These are phyloP conservation scores for Populus tremula DNA, from an alignment of 345 rosid species.

Conservation along the genomic window DNA sequence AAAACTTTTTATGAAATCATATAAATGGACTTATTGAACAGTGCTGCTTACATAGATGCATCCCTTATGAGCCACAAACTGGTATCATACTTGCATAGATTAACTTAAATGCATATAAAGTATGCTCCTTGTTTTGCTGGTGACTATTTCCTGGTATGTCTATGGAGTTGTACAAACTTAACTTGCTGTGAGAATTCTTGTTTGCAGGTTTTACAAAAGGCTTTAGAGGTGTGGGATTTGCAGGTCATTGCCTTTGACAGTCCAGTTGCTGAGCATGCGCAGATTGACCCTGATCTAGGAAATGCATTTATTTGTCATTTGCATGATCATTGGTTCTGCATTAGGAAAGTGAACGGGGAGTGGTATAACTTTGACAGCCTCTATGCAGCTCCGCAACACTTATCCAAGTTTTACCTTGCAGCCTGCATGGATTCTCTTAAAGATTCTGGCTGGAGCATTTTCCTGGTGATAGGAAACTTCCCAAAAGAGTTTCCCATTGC, in stretches of 20 bases:
- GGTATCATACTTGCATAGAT: background rate
- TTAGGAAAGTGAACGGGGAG: constrained; percentile 79
- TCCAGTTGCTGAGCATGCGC: constrained; percentile 90
- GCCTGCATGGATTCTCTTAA: constrained; percentile 81
- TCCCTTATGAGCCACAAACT: background rate
- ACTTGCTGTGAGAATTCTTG: constrained; percentile 7
- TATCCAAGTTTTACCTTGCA: constrained; percentile 83
- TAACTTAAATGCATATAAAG: constrained; percentile 1
- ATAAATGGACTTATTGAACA: background rate
- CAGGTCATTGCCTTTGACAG: constrained; percentile 84
- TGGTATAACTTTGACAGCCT: constrained; percentile 98
- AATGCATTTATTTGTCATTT: constrained; percentile 89
- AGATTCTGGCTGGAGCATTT: constrained; percentile 91
- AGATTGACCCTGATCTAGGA: constrained; percentile 80
- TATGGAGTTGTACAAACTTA: constrained; percentile 1
- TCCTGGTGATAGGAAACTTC: constrained; percentile 85
- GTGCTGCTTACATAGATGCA: too few species aligned
- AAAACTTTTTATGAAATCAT: background rate
- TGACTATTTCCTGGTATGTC: constrained; percentile 12
- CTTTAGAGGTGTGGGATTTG: constrained; percentile 90
- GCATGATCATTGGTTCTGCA: constrained; percentile 96
- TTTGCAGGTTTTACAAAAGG: constrained; percentile 81
- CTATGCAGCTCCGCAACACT: constrained; percentile 78
- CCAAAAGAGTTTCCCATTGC: constrained; percentile 73
- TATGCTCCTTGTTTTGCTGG: background rate